Percentiles rank a stretch among this genome's conserved stretches.
Conservation (phyloP, 2,329 filamentous ascomycete species). For the Trichoderma afroharzianum region DNA sequence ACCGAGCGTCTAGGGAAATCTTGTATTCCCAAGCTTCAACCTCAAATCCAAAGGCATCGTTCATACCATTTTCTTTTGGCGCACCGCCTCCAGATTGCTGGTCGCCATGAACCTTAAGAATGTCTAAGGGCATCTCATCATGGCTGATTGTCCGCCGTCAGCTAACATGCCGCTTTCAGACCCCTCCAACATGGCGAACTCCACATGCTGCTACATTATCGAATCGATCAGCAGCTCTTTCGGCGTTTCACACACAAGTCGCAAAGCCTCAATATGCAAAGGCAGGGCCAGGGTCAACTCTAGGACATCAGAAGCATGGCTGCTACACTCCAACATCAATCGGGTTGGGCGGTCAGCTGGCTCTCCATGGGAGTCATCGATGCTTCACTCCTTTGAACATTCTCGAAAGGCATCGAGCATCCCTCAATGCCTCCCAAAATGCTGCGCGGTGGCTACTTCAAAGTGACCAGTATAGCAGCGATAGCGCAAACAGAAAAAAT, state of each 20-base stretch:
- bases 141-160: conserved; percentile 36
- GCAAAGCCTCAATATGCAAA: neutral
- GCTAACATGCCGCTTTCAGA: conserved; percentile 27
- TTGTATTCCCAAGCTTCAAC: conserved; percentile 1
- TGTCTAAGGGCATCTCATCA: conserved; percentile 39
- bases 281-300: neutral
- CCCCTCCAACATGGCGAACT: conserved; percentile 4
- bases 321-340: neutral
- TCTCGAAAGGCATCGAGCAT: neutral
- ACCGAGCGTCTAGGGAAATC: neutral
- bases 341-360: neutral
- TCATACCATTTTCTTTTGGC: conserved; percentile 1
- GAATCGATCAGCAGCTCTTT: conserved; percentile 10
- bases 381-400: neutral
- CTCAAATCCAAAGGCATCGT: neutral
- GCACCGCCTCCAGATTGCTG: conserved; percentile 14
- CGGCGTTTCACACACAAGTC: neutral
- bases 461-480: conserved; percentile 3
- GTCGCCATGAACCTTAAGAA: conserved; percentile 39
- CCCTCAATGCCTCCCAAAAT: neutral
- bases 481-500: neutral
- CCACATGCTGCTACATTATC: neutral
- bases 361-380: neutral
- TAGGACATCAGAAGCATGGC: neutral
- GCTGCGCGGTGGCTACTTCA: neutral